phyloP scores from a whole-genome alignment of 805 yeast species.

The Metschnikowia sp. region DNA sequence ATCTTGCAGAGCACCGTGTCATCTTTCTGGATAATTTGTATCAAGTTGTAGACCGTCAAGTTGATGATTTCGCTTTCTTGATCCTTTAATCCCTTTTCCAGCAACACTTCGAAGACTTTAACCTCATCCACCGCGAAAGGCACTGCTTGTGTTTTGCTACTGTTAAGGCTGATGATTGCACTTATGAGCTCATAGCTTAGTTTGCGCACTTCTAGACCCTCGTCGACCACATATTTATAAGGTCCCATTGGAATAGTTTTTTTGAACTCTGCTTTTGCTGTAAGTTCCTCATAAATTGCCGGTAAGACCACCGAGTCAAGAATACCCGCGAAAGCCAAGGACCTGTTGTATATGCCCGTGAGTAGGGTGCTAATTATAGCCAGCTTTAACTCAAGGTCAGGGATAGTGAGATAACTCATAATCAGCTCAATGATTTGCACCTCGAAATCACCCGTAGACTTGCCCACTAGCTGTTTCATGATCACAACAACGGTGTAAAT shows the following conservation, averaged over 20 bases:
- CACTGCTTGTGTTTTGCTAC: constrained; percentile 13
- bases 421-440: constrained; percentile 8
- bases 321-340: constrained; percentile 43
- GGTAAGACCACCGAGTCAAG: constrained; percentile 46
- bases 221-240: constrained; percentile 76
- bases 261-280: constrained; percentile 53
- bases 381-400: constrained; percentile 53
- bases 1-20: constrained; percentile 27
- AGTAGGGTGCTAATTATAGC: constrained; percentile 57
- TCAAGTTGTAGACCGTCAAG: constrained; percentile 43
- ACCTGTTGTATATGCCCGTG: constrained; percentile 56
- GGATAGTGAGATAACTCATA: constrained; percentile 23
- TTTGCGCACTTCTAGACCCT: constrained; percentile 70
- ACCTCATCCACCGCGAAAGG: constrained; percentile 24
- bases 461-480: constrained; percentile 27
- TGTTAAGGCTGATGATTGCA: constrained; percentile 40
- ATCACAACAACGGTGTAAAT: constrained; percentile 33
- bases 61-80: constrained; percentile 58
- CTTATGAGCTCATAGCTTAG: constrained; percentile 67
- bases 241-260: constrained; percentile 81
- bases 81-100: constrained; percentile 53
- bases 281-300: constrained; percentile 50
- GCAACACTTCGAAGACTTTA: constrained; percentile 39
- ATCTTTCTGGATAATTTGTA: constrained; percentile 27
- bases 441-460: constrained; percentile 7